A percentile compares a stretch with the other conserved stretches of the same genome.
Conservation (phyloP, 2,329 filamentous ascomycete genomes). For the Colletotrichum graminicola region DNA sequence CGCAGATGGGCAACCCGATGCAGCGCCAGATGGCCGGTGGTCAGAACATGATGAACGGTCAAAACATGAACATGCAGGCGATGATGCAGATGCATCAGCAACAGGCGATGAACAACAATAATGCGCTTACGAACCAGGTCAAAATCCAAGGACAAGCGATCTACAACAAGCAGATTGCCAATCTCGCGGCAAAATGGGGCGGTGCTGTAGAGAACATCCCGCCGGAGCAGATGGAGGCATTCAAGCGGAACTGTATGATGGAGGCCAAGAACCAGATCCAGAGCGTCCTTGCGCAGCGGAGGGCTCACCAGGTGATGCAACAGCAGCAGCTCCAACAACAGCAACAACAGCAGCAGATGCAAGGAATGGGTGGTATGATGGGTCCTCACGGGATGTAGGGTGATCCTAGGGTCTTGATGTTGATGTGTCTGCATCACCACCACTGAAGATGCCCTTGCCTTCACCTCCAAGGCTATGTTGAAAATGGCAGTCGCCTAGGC, state of each 20-base stretch:
- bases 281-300: constrained; percentile 49
- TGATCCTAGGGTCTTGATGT: not conserved
- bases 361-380: constrained; percentile 68
- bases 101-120: constrained; percentile 51
- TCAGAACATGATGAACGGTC: constrained; percentile 57
- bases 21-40: constrained; percentile 52
- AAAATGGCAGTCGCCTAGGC: not conserved
- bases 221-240: constrained; percentile 57
- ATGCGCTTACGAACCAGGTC: constrained; percentile 46
- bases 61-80: constrained; percentile 56
- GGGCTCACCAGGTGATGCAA: constrained; percentile 53
- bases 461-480: not conserved
- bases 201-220: constrained; percentile 59
- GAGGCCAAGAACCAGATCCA: constrained; percentile 55
- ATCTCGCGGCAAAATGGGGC: constrained; percentile 54
- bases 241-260: constrained; percentile 57
- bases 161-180: constrained; percentile 55
- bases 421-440: not conserved
- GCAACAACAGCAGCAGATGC: constrained; percentile 56
- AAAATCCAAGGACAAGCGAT: constrained; percentile 54
- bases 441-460: not conserved
- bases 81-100: constrained; percentile 53
- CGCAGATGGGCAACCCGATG: constrained; percentile 56
- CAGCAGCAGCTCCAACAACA: constrained; percentile 55
- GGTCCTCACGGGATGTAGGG: constrained; percentile 62